A percentile compares a stretch with the other conserved stretches of the same genome.
phyloP scores from a whole-genome alignment of 768 basidiomycete species.

The Leccinum ochraceum region DNA sequence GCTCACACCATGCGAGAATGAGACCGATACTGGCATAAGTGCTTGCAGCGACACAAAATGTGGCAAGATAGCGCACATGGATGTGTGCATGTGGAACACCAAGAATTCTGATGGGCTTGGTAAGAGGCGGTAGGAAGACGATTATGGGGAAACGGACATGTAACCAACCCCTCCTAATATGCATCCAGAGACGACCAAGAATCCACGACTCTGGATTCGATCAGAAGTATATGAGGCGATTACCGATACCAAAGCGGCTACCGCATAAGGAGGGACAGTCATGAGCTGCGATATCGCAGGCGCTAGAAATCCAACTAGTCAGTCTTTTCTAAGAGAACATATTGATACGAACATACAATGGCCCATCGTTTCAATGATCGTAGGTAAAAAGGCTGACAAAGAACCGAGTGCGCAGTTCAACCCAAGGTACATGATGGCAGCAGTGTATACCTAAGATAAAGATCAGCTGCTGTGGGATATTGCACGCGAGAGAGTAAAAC shows the following conservation, averaged over 20 bases:
- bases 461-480: not conserved
- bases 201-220: slow-evolving; percentile 44
- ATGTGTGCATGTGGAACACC: slow-evolving; percentile 28
- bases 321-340: not conserved
- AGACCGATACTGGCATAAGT: slow-evolving; percentile 47
- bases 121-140: not conserved
- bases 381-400: slow-evolving; percentile 54
- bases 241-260: slow-evolving; percentile 39
- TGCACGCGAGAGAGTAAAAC: too few species aligned
- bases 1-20: slow-evolving; percentile 50
- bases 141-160: slow-evolving; percentile 29
- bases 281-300: slow-evolving; percentile 48
- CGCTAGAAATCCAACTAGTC: slow-evolving; percentile 29
- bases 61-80: slow-evolving; percentile 46
- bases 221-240: slow-evolving; percentile 43
- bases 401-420: slow-evolving; percentile 50
- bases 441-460: slow-evolving; percentile 39
- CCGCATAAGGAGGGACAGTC: slow-evolving; percentile 56
- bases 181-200: slow-evolving; percentile 33
- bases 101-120: slow-evolving; percentile 28
- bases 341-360: slow-evolving; percentile 34
- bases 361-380: slow-evolving; percentile 53
- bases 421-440: slow-evolving; percentile 49
- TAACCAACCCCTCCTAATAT: slow-evolving; percentile 42
- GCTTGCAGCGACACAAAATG: slow-evolving; percentile 46